phyloP scores from a whole-genome alignment of 2,329 filamentous ascomycete genomes.

The Hypoxylon sp. region DNA sequence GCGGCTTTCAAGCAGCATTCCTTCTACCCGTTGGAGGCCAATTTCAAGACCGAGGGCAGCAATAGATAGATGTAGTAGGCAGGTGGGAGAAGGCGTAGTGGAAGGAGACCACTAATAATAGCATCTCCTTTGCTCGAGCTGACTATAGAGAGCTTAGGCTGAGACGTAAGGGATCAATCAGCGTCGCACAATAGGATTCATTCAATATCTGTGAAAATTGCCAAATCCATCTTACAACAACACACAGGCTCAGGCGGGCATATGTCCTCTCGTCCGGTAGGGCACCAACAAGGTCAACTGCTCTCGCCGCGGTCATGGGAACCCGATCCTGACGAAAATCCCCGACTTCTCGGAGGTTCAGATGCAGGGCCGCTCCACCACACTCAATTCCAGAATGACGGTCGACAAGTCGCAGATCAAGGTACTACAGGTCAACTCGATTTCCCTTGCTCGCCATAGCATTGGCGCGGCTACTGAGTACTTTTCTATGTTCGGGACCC shows the following conservation, averaged over 20 bases:
- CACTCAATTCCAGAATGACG: slow-evolving; percentile 20
- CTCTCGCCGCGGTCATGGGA: slow-evolving; percentile 23
- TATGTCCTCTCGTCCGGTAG: slow-evolving; percentile 39
- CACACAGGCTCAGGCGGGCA: slow-evolving; percentile 22
- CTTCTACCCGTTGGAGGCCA: slow-evolving; percentile 9
- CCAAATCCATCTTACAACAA: slow-evolving; percentile 21
- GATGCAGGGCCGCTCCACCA: slow-evolving; percentile 20
- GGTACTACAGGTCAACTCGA: slow-evolving; percentile 9
- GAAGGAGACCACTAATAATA: slow-evolving; percentile 14
- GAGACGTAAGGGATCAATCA: slow-evolving; percentile 23
- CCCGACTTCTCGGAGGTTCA: slow-evolving; percentile 12
- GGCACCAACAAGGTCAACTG: slow-evolving; percentile 37
- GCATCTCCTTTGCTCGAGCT: slow-evolving; percentile 9
- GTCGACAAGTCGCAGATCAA: slow-evolving; percentile 21
- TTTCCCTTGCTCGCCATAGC: slow-evolving; percentile 15
- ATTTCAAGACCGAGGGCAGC: slow-evolving; percentile 14
- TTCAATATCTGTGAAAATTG: slow-evolving; percentile 33
- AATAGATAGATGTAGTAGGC: slow-evolving; percentile 2
- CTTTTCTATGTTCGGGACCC: slow-evolving; percentile 15
- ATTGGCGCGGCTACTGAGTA: slow-evolving; percentile 36
- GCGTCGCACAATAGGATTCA: slow-evolving; percentile 29
- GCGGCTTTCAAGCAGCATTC: slow-evolving; percentile 13
- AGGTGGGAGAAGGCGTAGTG: slow-evolving; percentile 13
- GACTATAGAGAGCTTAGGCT: slow-evolving; percentile 25
- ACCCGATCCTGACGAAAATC: slow-evolving; percentile 30